phyloP scores from a whole-genome alignment of 2,329 filamentous ascomycete species.

The Waltergamsia citrina region DNA sequence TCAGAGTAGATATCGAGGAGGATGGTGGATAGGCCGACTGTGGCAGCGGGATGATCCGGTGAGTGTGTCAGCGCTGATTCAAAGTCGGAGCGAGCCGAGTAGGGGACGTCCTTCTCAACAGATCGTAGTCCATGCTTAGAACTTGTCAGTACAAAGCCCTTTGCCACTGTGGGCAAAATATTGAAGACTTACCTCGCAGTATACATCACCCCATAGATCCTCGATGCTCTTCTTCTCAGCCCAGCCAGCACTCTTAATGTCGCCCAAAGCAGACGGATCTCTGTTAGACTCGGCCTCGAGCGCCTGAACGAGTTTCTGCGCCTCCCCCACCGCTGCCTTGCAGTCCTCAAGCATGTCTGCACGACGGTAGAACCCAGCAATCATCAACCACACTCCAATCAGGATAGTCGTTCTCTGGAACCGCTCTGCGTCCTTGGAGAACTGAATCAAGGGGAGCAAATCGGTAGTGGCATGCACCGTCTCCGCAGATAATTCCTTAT shows the following conservation, averaged over 20 bases:
- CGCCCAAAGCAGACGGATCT: constrained; percentile 52
- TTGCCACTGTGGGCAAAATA: background rate
- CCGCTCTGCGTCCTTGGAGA: constrained; percentile 42
- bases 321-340: constrained; percentile 71
- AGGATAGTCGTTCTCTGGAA: constrained; percentile 45
- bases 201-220: constrained; percentile 76
- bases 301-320: constrained; percentile 61
- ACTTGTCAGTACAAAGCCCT: constrained; percentile 12
- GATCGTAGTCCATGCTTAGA: constrained; percentile 58
- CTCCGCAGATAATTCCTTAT: constrained; percentile 27
- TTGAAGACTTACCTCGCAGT: constrained; percentile 56
- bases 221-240: constrained; percentile 73
- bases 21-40: constrained; percentile 74
- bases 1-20: constrained; percentile 77
- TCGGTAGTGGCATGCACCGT: constrained; percentile 33
- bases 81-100: constrained; percentile 66
- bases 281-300: constrained; percentile 59
- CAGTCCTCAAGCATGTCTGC: constrained; percentile 74
- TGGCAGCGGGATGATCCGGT: constrained; percentile 71
- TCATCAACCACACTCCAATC: constrained; percentile 80
- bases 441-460: constrained; percentile 41
- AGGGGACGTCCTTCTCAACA: constrained; percentile 49
- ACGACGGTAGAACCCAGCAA: constrained; percentile 78
- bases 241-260: constrained; percentile 61
- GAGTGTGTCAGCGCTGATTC: constrained; percentile 74